Evolutionary conservation across 1,139 yeast species (phyloP), one percentile per base, ranked within the genome.

Genomic region (Candida dubliniensis): DNA sequence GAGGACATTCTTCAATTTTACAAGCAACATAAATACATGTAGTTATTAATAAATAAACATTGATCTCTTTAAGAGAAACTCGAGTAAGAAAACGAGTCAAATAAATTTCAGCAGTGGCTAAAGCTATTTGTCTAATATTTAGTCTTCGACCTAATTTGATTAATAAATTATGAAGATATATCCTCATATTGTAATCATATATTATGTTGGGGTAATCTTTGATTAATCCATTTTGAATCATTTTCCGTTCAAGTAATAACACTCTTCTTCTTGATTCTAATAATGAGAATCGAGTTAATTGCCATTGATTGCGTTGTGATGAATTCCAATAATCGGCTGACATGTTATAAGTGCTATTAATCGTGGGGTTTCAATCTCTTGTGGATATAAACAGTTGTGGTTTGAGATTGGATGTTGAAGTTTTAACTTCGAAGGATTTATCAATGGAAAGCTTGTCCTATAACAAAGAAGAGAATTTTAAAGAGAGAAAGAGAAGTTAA

Each of bases 1-100:
- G 96, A 1, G 99, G 98, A 55, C 90, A 85, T 61, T 93, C 99
- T 61, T 93, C 98, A 31, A 90, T 86, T 60, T 93, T 93, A 67
- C 96, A 87, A 0, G 97, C 93, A 38, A 93, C 77, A 58, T 93
- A 93, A 4, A 91, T 74, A 55, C 96, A 84, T 0, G 98, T 84
- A 0, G 98, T 83, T 7, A 89, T 84, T 50, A 91, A 65, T 42
- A 90, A 67, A 58, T 90, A 91, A 1, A 87, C 72, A 58, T 93
- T 93, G 47, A 91, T 78, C 60, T 93, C 99, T 51, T 84, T 80
- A 30, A 89, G 66, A 26, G 90, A 82, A 0, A 84, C 95, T 42
- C 78, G 74, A 2, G 89, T 77, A 38, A 90, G 68, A 57, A 91
- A 89, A 40, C 98, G 65, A 8, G 86, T 73, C 14, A 89, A 63